These are phyloP conservation scores for Keithomyces neogunnii DNA, from an alignment of 2,329 filamentous ascomycete species.

Conservation along the genomic window DNA sequence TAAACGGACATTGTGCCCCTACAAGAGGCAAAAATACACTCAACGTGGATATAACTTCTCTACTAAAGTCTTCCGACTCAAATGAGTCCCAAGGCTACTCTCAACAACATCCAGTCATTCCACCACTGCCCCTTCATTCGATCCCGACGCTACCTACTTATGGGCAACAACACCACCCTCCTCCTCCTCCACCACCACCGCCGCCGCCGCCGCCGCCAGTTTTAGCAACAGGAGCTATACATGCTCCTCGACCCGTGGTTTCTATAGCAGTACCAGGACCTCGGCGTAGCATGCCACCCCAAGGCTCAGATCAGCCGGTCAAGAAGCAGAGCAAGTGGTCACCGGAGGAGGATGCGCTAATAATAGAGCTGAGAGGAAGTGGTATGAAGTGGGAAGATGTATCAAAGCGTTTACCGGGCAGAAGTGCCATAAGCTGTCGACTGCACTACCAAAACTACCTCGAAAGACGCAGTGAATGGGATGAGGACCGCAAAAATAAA, in stretches of 20 bases:
- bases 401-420: conserved; percentile 78
- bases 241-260: conserved; percentile 17
- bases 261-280: conserved; percentile 22
- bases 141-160: conserved; percentile 8
- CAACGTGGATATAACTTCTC: conserved; percentile 92
- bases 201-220: conserved; percentile 4
- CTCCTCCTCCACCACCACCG: no score
- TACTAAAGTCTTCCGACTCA: conserved; percentile 71
- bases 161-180: conserved; percentile 11
- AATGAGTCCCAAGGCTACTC: conserved; percentile 55
- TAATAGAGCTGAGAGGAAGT: conserved; percentile 81
- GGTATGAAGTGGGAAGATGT: conserved; percentile 99
- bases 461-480: conserved; percentile 87
- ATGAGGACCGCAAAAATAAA: conserved; percentile 96
- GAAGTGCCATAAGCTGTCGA: conserved; percentile 89
- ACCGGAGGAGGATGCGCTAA: conserved; percentile 82
- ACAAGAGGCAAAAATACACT: conserved; percentile 34
- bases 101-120: conserved; percentile 16
- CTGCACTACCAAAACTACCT: conserved; percentile 97
- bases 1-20: conserved; percentile 17
- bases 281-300: conserved; percentile 30
- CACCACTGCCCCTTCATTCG: conserved; percentile 14
- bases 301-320: conserved; percentile 58
- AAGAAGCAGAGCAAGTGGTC: conserved; percentile 99
- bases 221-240: background rate